A percentile compares a stretch with the other conserved stretches of the same genome.
phyloP scores from a whole-genome alignment of 179 eudicot genomes.

The Heliamphora pulchella region DNA sequence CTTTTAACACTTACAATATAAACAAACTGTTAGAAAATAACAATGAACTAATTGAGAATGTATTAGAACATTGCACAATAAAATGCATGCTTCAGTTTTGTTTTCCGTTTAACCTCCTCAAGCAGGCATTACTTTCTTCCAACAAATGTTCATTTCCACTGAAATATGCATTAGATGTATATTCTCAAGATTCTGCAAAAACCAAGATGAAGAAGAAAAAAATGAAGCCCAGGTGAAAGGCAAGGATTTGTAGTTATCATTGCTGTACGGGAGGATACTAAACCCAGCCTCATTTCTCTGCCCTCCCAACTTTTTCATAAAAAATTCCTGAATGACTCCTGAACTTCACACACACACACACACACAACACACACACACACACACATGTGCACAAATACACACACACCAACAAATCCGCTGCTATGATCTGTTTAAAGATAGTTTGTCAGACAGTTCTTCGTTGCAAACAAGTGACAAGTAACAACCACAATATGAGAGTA shows the following conservation, averaged over 20 bases:
- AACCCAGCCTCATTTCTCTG: not conserved
- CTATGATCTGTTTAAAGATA: not conserved
- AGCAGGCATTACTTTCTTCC: not conserved
- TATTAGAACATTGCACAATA: not conserved
- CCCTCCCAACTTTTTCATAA: not conserved
- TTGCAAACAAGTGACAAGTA: not conserved
- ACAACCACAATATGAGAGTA: not conserved
- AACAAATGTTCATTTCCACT: not conserved
- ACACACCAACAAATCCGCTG: not conserved
- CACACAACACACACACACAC: not conserved
- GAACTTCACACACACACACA: not conserved
- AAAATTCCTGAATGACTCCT: not conserved
- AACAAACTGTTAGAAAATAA: not conserved
- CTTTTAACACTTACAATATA: not conserved
- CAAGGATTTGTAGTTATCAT: too few species aligned
- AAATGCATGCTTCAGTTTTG: not conserved
- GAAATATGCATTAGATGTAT: not conserved
- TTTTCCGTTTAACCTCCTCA: conserved; percentile 5
- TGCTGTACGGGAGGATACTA: not conserved
- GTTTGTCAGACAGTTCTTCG: not conserved
- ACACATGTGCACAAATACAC: not conserved
- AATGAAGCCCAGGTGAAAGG: too few species aligned
- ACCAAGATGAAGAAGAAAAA: not conserved
- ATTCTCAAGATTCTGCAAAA: not conserved
- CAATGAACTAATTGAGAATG: not conserved